Percentiles rank a stretch among this genome's conserved stretches.
Evolutionary conservation across 2,329 filamentous ascomycete genomes (phyloP).

Genomic region (Zasmidium cellare): DNA sequence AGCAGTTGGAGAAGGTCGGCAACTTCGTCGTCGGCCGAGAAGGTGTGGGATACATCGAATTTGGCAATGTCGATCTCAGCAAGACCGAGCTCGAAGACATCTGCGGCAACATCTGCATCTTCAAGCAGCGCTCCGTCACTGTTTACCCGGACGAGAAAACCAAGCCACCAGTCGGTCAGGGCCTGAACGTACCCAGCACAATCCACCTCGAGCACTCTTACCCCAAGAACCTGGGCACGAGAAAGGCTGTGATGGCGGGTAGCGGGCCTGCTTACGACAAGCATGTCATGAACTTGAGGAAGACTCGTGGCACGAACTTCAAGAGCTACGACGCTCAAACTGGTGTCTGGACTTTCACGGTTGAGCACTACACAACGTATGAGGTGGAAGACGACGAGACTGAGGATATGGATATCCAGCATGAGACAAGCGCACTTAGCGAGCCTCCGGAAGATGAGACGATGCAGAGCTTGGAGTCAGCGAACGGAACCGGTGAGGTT

Average conservation of each 20-base stretch:
- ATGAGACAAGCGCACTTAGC: slow-evolving; percentile 48
- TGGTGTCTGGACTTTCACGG: slow-evolving; percentile 86
- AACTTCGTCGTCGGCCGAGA: slow-evolving; percentile 81
- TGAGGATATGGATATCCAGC: slow-evolving; percentile 60
- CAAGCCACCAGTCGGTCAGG: slow-evolving; percentile 83
- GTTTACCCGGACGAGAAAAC: slow-evolving; percentile 76
- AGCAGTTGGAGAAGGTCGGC: slow-evolving; percentile 72
- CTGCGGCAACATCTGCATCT: slow-evolving; percentile 50
- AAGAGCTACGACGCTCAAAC: slow-evolving; percentile 75
- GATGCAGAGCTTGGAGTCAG: slow-evolving; percentile 29
- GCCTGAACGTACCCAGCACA: slow-evolving; percentile 84
- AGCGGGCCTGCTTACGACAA: slow-evolving; percentile 70
- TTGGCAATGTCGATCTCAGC: slow-evolving; percentile 71
- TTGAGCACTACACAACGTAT: slow-evolving; percentile 97
- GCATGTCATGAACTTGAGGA: slow-evolving; percentile 77
- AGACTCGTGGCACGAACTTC: slow-evolving; percentile 80
- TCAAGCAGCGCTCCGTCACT: slow-evolving; percentile 77
- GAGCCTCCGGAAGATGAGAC: slow-evolving; percentile 32
- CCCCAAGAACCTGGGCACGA: slow-evolving; percentile 70
- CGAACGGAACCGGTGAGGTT: slow-evolving; percentile 17
- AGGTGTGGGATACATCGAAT: slow-evolving; percentile 77
- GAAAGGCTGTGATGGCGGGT: slow-evolving; percentile 53
- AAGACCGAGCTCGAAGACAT: slow-evolving; percentile 78
- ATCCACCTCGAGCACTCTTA: slow-evolving; percentile 92
- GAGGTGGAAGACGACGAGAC: slow-evolving; percentile 69